These are phyloP conservation scores for Angomonas deanei DNA, from an alignment of 208 protist species.

Conservation along the genomic window DNA sequence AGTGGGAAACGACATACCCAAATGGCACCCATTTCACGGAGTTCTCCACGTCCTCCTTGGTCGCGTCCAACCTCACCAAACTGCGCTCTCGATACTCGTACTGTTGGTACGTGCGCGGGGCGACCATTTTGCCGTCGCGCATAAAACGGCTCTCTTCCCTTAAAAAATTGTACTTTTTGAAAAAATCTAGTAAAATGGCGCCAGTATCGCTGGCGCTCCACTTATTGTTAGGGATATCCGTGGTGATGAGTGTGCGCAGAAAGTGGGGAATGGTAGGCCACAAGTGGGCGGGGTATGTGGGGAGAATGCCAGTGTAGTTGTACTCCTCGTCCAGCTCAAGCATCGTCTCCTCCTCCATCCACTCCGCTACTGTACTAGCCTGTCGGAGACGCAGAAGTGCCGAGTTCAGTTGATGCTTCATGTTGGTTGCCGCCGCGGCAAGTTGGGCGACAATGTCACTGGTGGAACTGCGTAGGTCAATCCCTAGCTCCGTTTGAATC, in stretches of 20 bases:
- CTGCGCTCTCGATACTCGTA: conserved; percentile 31
- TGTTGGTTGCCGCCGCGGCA: conserved; percentile 50
- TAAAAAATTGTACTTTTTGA: conserved; percentile 25
- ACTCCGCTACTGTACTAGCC: conserved; percentile 37
- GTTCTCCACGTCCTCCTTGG: conserved; percentile 40
- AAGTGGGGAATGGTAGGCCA: conserved; percentile 70
- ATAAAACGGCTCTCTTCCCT: conserved; percentile 26
- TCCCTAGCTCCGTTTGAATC: conserved; percentile 64
- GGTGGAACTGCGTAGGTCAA: conserved; percentile 63
- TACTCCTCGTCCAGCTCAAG: conserved; percentile 27
- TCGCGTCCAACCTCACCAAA: conserved; percentile 30
- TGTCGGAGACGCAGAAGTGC: conserved; percentile 52
- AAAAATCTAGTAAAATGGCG: conserved; percentile 46
- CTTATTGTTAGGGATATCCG: conserved; percentile 54
- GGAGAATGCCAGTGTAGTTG: conserved; percentile 32
- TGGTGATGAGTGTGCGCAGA: conserved; percentile 44
- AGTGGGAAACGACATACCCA: conserved; percentile 50
- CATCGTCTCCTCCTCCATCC: conserved; percentile 47
- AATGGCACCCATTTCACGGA: conserved; percentile 52
- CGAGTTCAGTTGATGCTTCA: conserved; percentile 78
- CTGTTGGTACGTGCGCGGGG: conserved; percentile 44
- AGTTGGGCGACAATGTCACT: conserved; percentile 57
- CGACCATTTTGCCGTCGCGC: conserved; percentile 64
- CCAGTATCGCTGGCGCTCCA: conserved; percentile 41
- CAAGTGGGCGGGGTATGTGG: conserved; percentile 28